Evolutionary conservation across 345 rosid genomes (phyloP).

Genomic region (Syzygium aqueum): DNA sequence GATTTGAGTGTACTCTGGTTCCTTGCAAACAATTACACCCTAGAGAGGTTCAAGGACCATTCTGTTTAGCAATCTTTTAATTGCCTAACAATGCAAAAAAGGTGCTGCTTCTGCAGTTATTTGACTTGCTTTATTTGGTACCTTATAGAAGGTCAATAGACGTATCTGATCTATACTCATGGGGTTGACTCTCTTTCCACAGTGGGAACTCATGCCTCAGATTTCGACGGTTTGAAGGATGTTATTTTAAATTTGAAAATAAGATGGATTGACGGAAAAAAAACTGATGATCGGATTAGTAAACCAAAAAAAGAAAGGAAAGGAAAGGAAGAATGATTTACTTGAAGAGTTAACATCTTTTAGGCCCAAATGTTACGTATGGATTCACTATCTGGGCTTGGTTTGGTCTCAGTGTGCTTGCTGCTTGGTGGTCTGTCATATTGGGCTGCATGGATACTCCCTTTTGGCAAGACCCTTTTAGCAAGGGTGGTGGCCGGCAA

Average conservation of each 20-base stretch:
- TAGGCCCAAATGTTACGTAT: background rate
- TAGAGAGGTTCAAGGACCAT: background rate
- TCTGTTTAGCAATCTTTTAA: background rate
- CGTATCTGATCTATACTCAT: background rate
- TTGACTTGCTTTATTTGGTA: background rate
- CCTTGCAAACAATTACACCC: background rate
- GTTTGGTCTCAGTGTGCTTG: background rate
- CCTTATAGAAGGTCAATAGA: background rate
- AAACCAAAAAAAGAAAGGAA: background rate
- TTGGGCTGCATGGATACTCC: constrained; percentile 2
- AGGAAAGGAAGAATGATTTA: background rate
- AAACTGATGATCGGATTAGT: background rate
- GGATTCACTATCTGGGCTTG: background rate
- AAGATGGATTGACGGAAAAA: background rate
- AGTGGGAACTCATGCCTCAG: background rate
- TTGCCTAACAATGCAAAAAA: background rate
- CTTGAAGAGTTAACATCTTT: background rate
- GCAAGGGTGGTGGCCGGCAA: constrained; percentile 55
- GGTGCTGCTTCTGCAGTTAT: background rate
- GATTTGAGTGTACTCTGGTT: background rate
- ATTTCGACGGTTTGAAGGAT: background rate
- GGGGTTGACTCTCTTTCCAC: background rate
- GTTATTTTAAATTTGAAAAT: background rate
- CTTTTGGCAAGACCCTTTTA: constrained; percentile 76
- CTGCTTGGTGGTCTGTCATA: background rate